Evolutionary conservation across 2,329 filamentous ascomycete species (phyloP), one percentile per base, ranked within the genome.

Genomic region (Ascochyta rabiei): DNA sequence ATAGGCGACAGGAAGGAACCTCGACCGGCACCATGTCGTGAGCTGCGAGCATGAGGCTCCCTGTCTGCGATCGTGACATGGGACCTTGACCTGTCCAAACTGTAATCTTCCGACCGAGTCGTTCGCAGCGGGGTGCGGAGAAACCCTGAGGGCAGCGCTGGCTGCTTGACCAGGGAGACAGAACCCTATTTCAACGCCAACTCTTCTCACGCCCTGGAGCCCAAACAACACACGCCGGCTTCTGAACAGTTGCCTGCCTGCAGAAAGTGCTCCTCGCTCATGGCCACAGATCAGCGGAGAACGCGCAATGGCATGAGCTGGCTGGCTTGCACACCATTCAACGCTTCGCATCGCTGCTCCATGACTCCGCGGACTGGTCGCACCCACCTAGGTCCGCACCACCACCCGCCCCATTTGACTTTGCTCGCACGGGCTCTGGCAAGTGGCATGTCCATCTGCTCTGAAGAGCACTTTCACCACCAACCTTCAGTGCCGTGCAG

Each of bases 61-160:
- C 62, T 64, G 68, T 57, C 60, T 64, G 62, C 59, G 68, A 73
- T 73, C 70, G 69, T 61, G 68, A 66, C 70, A 72, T 72, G 71
- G 71, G 69, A 70, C 68, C 69, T 72, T 70, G 67, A 64, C 65
- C 64, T 70, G 64, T 63, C 64, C 66, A 64, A 65, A 48, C 50
- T 57, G 68, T 68, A 73, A 73, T 67, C 60, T 70, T 72, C 71
- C 69, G 69, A 70, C 59, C 62, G 64, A 68, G 69, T 69, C 68
- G 68, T 70, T 72, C 63, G 67, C 66, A 70, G 66, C 61, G 63
- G 65, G 64, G 56, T 73, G 71, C 64, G 72, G 72, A 75, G 72
- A 73, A 65, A 62, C 70, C 71, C 70, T 71, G 70, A 65, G 58
- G 66, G 62, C 70, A 70, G 64, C 60, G 66, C 65, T 69, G 61